Evolutionary conservation across 1,284 basidiomycete genomes (phyloP).

Genomic region (Mycocalia duriaeana): DNA sequence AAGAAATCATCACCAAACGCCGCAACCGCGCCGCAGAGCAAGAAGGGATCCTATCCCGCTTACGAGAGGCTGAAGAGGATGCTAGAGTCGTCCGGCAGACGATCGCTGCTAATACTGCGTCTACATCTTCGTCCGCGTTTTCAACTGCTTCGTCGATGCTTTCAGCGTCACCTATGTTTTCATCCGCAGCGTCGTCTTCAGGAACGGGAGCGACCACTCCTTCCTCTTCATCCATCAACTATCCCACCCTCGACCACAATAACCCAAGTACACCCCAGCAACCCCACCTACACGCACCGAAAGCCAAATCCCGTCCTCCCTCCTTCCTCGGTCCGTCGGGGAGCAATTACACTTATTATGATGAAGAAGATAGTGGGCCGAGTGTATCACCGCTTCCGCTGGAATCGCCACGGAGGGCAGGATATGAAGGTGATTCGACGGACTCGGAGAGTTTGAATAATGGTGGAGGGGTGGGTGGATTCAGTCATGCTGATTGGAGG

Average conservation of each 20-base stretch:
- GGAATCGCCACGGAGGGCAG: constrained; percentile 33
- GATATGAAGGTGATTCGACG: constrained; percentile 41
- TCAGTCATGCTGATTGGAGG: constrained; percentile 17
- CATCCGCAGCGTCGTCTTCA: constrained; percentile 1
- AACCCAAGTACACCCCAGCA: not conserved
- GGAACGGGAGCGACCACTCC: constrained; percentile 5
- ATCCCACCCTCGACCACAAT: not conserved
- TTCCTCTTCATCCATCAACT: constrained; percentile 7
- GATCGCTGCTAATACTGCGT: constrained; percentile 17
- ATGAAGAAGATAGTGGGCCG: constrained; percentile 15
- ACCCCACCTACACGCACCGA: constrained; percentile 9
- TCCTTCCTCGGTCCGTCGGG: constrained; percentile 18
- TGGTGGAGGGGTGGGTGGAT: constrained; percentile 16
- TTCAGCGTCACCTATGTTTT: constrained; percentile 1
- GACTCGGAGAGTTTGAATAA: constrained; percentile 34
- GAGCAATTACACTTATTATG: too few relatives aligned
- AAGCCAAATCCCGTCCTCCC: constrained; percentile 18
- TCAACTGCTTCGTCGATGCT: constrained; percentile 11
- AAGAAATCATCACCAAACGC: constrained; percentile 28
- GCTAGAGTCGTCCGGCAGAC: constrained; percentile 26
- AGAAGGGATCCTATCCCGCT: constrained; percentile 29
- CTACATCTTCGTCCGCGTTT: constrained; percentile 8
- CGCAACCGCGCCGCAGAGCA: constrained; percentile 28
- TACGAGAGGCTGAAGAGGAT: constrained; percentile 33
- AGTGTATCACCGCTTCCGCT: constrained; percentile 35